Base-by-base conservation (phyloP, 495 filamentous ascomycete genomes). In the Terfezia claveryi region DNA sequence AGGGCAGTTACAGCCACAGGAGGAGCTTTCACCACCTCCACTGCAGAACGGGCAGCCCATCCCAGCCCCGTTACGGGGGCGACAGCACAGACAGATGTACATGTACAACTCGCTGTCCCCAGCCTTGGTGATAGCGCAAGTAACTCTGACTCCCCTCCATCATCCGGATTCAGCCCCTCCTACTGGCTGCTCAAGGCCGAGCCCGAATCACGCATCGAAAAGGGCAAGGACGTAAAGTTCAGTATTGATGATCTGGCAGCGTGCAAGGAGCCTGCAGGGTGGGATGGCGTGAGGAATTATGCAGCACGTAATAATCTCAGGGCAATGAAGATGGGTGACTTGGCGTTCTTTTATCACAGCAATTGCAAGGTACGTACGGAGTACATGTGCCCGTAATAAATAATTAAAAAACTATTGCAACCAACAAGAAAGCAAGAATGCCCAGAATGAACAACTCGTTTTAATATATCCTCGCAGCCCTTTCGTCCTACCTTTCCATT, bases 111-210 rank as follows among this genome's bases (percentile, higher is more conserved):
- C 10, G 14, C 16, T 12, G 5, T n/a, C 7, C 23, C 10, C 38
- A 55, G 38, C 57, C 72, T 32, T 32, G 27, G 27, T 32, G 27
- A 32, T 32, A 32, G 27, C 27, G 27, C 27, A 32, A 32, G 27
- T 32, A 32, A 1, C 27, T 32, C 27, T 32, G 27, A 32, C 27
- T 32, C 27, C 7, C 27, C 27, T 32, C 27, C 27, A 32, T 32
- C 27, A 32, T 32, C 27, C 27, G 27, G 27, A 32, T 32, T 32
- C 7, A 32, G 4, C 27, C 27, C 27, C 27, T 46, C 69, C 54
- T 94, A 85, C 68, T 95, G 88, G 89, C 77, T 96, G 57, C 78
- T 96, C 78, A 96, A 96, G 71, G 87, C 89, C 8, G 89, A 96
- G 68, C 89, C 91, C 2, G 81, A 87, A 62, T 79, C 85, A 27